These are phyloP conservation scores for Yarrowia alimentaria DNA, from an alignment of 805 yeast species.

Conservation along the genomic window DNA sequence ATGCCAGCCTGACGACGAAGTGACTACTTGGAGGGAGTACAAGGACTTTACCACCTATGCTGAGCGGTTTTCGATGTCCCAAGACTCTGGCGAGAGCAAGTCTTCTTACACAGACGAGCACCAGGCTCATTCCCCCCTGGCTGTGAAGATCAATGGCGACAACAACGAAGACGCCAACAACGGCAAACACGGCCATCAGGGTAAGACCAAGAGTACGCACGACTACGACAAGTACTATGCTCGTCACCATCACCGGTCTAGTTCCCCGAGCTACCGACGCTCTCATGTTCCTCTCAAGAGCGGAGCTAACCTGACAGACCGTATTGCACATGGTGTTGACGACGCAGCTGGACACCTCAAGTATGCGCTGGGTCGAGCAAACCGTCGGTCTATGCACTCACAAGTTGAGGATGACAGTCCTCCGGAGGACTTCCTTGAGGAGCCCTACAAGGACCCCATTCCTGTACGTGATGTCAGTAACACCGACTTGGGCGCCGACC, in stretches of 20 bases:
- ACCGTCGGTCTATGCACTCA: too few relatives aligned
- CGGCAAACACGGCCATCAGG: too few relatives aligned
- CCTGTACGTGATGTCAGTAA: constrained; percentile 1
- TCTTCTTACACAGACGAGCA: constrained; percentile 19
- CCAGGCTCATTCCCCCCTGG: constrained; percentile 23
- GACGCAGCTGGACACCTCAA: constrained; percentile 21
- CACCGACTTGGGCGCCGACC: not conserved
- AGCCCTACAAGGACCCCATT: constrained; percentile 2
- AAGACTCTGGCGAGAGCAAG: constrained; percentile 41
- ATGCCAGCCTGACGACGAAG: constrained; percentile 91
- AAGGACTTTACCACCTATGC: constrained; percentile 55
- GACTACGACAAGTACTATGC: constrained; percentile 25
- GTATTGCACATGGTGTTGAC: constrained; percentile 23
- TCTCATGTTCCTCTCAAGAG: constrained; percentile 18
- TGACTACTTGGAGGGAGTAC: constrained; percentile 86
- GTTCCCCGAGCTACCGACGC: constrained; percentile 12
- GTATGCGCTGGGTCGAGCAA: constrained; percentile 19
- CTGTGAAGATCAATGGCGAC: constrained; percentile 3
- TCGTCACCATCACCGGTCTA: constrained; percentile 16
- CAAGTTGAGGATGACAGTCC: not conserved
- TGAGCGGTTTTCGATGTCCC: constrained; percentile 38
- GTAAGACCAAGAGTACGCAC: constrained; percentile 6
- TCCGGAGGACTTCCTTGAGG: constrained; percentile 2
- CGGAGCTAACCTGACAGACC: constrained; percentile 20
- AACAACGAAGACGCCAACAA: not conserved